Evolutionary conservation across 208 protist genomes (phyloP), one percentile per base, ranked within the genome.

Genomic region (Leptomonas pyrrhocoris): DNA sequence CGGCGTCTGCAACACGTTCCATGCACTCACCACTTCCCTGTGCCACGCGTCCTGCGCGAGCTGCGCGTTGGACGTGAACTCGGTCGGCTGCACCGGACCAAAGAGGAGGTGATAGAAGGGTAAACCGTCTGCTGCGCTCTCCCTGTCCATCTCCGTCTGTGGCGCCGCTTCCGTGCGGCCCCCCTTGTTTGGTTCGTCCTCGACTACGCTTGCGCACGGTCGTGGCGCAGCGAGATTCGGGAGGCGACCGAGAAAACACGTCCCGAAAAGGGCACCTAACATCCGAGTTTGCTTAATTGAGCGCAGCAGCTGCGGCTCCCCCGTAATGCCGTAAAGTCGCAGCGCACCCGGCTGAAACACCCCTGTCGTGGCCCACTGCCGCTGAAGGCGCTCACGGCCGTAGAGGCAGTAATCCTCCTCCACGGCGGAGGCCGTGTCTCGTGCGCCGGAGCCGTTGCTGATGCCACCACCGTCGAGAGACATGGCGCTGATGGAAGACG

Each of bases 341-440:
- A 91, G 81, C 11, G 63, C 74, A 13, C 65, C 70, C 1, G 79
- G 68, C 2, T 54, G 23, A 54, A 87, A 90, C 34, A 65, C 40
- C 11, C 80, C 79, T 2, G 74, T 65, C n/a, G 42, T 54, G 30
- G 30, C 38, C 69, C 80, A 88, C 46, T 84, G 73, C 9, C 59
- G 55, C 15, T 79, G 79, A 51, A 84, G 84, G 31, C 77, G 79
- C 40, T 74, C 51, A 8, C 73, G 69, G 0, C 73, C 69, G 49
- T 77, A 63, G 13, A 64, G 71, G 49, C 79, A 86, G 73, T 85
- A 89, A 57, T 85, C 80, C 46, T 81, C 74, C 65, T 88, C 83
- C 31, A 84, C 45, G 7, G 36, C 64, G 1, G 54, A 76, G 2
- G 46, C 23, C 30, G 42, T 72, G 12, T 28, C 23, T 51, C 66